A percentile compares a stretch with the other conserved stretches of the same genome.
Conservation (phyloP, 108 stramenopile species). For the Conticribra guillardii region DNA sequence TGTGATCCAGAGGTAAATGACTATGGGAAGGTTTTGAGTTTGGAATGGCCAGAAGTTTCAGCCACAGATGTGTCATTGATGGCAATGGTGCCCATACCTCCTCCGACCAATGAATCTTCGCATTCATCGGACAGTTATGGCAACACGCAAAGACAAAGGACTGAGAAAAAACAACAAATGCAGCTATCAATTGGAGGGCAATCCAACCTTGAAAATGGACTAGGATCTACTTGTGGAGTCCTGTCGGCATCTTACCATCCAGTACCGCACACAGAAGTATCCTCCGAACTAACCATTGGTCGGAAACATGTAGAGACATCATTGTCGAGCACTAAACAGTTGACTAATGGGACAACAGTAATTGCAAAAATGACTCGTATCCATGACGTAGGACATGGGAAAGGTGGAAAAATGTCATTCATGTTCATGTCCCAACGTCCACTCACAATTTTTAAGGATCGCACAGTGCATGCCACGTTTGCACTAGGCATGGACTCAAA, state of each 20-base stretch:
- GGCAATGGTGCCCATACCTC: slow-evolving; percentile 20
- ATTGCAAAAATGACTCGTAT: slow-evolving; percentile 30
- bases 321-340: slow-evolving; percentile 10
- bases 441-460: slow-evolving; percentile 14
- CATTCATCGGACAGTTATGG: neutral
- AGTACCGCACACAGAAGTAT: slow-evolving; percentile 27
- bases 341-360: slow-evolving; percentile 28
- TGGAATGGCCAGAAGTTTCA: slow-evolving; percentile 30
- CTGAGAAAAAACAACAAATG: slow-evolving; percentile 25
- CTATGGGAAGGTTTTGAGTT: neutral
- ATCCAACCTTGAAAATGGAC: slow-evolving; percentile 33
- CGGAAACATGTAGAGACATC: slow-evolving; percentile 37
- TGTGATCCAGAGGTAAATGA: neutral
- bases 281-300: slow-evolving; percentile 33
- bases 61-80: slow-evolving; percentile 24
- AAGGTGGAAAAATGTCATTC: slow-evolving; percentile 23
- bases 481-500: slow-evolving; percentile 27
- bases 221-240: slow-evolving; percentile 18
- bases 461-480: slow-evolving; percentile 27
- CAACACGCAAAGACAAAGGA: neutral
- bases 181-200: slow-evolving; percentile 35
- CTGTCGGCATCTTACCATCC: slow-evolving; percentile 43
- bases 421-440: slow-evolving; percentile 26
- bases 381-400: slow-evolving; percentile 4
- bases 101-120: slow-evolving; percentile 2